A percentile compares a stretch with the other conserved stretches of the same genome.
phyloP scores from a whole-genome alignment of 1,139 yeast species.

The Magnusiomyces magnusii region DNA sequence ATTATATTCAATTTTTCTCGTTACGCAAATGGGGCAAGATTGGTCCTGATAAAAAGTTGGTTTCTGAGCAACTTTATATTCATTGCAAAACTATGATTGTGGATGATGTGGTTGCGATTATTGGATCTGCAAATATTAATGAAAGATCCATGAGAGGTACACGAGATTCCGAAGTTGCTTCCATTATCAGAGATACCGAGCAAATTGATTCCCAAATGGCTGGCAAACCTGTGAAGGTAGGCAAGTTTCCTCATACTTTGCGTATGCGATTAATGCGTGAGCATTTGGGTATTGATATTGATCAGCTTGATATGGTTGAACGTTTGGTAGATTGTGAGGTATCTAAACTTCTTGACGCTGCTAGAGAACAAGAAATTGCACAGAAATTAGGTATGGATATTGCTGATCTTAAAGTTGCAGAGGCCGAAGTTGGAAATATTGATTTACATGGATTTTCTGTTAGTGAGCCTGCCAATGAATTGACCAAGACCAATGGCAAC shows the following conservation, averaged over 20 bases:
- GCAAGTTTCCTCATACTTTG: conserved; percentile 81
- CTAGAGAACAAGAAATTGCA: conserved; percentile 5
- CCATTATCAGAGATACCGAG: conserved; percentile 75
- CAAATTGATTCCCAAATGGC: conserved; percentile 70
- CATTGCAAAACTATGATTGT: conserved; percentile 57
- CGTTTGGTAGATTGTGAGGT: conserved; percentile 32
- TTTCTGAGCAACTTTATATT: conserved; percentile 86
- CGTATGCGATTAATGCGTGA: conserved; percentile 93
- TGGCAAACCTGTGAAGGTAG: conserved; percentile 73
- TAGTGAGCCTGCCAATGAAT: neutral
- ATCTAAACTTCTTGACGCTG: conserved; percentile 7
- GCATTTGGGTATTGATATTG: conserved; percentile 91
- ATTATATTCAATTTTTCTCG: conserved; percentile 87
- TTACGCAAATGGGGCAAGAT: conserved; percentile 93
- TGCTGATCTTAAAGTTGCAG: neutral
- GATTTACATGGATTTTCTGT: neutral
- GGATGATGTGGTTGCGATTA: conserved; percentile 18
- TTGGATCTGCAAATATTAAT: conserved; percentile 21
- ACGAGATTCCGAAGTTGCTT: conserved; percentile 93
- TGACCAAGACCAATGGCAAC: neutral
- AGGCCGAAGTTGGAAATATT: neutral
- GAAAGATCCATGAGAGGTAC: conserved; percentile 41
- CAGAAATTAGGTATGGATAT: conserved; percentile 13
- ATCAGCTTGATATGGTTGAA: conserved; percentile 76
- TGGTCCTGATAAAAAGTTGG: conserved; percentile 65